phyloP scores from a whole-genome alignment of 164 flowering plant genomes.

The Liriodendron chinense region DNA sequence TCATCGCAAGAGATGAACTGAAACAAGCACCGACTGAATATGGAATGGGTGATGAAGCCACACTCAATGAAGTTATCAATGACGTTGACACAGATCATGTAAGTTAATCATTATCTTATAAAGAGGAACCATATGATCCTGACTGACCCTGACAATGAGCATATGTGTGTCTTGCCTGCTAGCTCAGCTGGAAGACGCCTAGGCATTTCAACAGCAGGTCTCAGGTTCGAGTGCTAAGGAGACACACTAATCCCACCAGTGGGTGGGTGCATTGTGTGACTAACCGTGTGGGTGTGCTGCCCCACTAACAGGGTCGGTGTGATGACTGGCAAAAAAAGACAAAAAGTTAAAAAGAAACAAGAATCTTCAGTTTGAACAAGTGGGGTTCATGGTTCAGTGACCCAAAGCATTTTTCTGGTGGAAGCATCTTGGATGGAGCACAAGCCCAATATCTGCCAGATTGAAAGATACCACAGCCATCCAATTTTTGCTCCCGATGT shows the following conservation, averaged over 20 bases:
- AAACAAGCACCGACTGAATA: conserved; percentile 66
- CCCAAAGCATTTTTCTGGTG: not conserved
- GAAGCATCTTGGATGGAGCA: not conserved
- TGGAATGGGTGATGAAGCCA: conserved; percentile 87
- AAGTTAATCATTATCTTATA: conserved; percentile 6
- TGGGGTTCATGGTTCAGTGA: not conserved
- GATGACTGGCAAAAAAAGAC: too few species aligned
- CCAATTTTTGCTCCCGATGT: not conserved
- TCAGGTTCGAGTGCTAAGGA: too few species aligned
- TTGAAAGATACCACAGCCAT: not conserved
- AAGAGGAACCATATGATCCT: not conserved
- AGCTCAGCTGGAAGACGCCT: not conserved
- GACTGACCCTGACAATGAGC: not conserved
- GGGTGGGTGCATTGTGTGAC: too few species aligned
- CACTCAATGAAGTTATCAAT: conserved; percentile 69
- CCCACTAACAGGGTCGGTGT: too few species aligned
- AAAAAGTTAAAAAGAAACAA: too few species aligned
- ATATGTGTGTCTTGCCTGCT: not conserved
- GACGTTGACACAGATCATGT: conserved; percentile 84
- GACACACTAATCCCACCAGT: too few species aligned
- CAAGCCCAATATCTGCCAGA: too few species aligned
- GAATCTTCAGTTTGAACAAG: not conserved
- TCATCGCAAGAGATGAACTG: conserved; percentile 86
- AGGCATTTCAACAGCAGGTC: too few species aligned
- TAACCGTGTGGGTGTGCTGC: too few species aligned